phyloP scores from a whole-genome alignment of 768 basidiomycete genomes.

The Pleurotus eryngii region DNA sequence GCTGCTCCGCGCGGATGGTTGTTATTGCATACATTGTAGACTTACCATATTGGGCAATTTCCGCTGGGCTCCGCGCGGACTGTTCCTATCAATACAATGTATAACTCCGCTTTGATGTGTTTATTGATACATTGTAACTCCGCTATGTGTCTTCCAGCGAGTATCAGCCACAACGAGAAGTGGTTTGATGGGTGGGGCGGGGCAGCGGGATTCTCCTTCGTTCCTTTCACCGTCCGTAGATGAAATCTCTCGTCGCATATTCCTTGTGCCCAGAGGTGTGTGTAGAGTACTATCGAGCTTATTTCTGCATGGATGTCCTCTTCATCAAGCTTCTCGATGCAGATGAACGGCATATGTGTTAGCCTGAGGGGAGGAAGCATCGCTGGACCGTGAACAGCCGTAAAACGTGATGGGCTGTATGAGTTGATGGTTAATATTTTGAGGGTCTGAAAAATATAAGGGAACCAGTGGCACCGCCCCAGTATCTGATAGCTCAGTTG shows the following conservation, averaged over 20 bases:
- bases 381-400: too few species aligned
- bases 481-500: not conserved
- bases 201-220: conserved; percentile 5
- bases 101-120: too few species aligned
- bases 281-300: conserved; percentile 15
- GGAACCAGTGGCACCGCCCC: not conserved
- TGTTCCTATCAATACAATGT: too few species aligned
- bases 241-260: conserved; percentile 19
- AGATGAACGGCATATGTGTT: not conserved
- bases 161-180: conserved; percentile 17
- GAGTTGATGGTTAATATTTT: not conserved
- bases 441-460: not conserved
- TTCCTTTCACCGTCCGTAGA: not conserved
- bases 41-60: too few species aligned
- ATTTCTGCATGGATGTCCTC: conserved; percentile 7
- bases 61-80: too few species aligned
- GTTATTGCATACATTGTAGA: too few species aligned
- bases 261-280: conserved; percentile 15
- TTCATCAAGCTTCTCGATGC: not conserved
- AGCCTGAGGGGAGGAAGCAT: too few species aligned
- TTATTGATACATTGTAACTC: too few species aligned
- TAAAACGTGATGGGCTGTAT: not conserved
- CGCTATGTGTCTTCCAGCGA: conserved; percentile 6
- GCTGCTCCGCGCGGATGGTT: too few species aligned
- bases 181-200: conserved; percentile 17